Evolutionary conservation across 805 yeast genomes (phyloP), one percentile per base, ranked within the genome.

Genomic region (Kazachstania africana): DNA sequence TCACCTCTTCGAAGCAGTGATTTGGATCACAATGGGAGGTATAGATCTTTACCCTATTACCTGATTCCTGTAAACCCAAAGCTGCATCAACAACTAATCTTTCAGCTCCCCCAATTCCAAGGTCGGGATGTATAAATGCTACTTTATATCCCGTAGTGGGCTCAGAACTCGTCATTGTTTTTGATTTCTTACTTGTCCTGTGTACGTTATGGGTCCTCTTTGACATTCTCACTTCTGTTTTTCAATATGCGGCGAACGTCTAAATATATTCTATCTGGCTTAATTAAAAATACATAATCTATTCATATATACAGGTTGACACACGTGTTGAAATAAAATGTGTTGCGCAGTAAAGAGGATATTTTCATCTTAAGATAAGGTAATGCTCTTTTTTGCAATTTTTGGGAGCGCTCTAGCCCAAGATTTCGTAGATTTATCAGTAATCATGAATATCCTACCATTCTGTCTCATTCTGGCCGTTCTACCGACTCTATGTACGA

Each of bases 81-180:
- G 97, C 98, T 3, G 94, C 85, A 57, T 91, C 99, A 1, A 91
- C 95, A 2, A 91, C 85, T n/a, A 93, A 66, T 36, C 99, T 66
- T 52, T 91, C 99, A 1, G 99, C 99, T 4, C 99, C 99, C 42
- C 85, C 98, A 35, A 88, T 88, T 0, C 98, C 98, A 33, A 91
- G 60, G 58, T 91, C 98, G 0, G 98, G 98, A 50, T 91, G 98
- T 4, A 91, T 59, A 45, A 91, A 82, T 2, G 95, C 95, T 22
- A 88, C 67, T 37, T 65, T 73, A 66, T 70, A 47, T 10, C 28
- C 13, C n/a, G 24, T 31, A 8, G 24, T 34, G 13, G 13, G 20
- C 16, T 10, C 24, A 19, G 22, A 8, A 19, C 9, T 19, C 9
- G 22, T 19, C 22, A 19, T 19, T 19, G 22, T 19, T n/a, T n/a